Conservation (phyloP, 257 asterid species). For the Forsythia viridissima region DNA sequence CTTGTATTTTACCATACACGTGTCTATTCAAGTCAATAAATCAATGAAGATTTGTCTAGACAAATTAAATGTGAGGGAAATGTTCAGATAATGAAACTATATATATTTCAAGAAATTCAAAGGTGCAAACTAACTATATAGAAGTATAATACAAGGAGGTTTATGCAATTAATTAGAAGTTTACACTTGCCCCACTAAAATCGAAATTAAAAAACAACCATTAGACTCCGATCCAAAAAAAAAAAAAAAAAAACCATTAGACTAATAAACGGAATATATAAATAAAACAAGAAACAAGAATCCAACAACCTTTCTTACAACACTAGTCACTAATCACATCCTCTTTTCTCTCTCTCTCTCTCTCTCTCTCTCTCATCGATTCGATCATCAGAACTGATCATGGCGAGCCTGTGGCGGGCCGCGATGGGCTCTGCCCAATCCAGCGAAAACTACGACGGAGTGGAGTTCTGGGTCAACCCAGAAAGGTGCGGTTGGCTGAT, state of each 20-base stretch:
- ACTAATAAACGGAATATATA: not conserved
- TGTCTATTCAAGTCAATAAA: not conserved
- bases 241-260: not conserved
- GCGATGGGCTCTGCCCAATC: slow-evolving; percentile 66
- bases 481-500: slow-evolving; percentile 90
- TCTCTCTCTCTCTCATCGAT: slow-evolving; percentile 12
- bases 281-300: not conserved
- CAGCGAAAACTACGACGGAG: slow-evolving; percentile 66
- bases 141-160: not conserved
- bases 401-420: slow-evolving; percentile 85
- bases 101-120: not conserved
- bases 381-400: slow-evolving; percentile 17
- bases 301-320: not conserved
- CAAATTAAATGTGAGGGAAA: not conserved
- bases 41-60: not conserved
- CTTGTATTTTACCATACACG: not conserved
- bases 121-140: not conserved
- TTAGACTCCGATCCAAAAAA: too few relatives aligned
- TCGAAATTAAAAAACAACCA: not conserved
- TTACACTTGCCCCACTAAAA: not conserved
- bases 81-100: not conserved
- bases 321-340: not conserved
- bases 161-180: not conserved
- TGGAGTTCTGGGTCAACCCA: slow-evolving; percentile 80
- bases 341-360: slow-evolving; percentile 7